Base-by-base conservation (phyloP, 1,284 basidiomycete species). In the Cutaneotrichosporon sp. region DNA sequence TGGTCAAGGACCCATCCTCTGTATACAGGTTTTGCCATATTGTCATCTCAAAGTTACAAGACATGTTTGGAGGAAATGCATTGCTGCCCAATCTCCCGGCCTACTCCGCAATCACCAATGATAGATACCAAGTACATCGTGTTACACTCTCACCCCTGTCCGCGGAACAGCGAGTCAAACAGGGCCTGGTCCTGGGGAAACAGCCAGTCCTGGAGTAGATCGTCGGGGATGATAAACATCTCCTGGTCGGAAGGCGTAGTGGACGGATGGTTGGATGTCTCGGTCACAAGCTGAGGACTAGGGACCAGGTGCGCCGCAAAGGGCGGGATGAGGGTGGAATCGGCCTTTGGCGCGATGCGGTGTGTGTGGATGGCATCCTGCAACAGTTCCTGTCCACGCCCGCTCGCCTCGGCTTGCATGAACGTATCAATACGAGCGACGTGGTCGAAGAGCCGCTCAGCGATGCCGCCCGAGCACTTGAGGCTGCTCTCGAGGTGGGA, bases 371-470 rank as follows among this genome's bases (percentile, higher is more conserved):
- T 56, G 4, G 55, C 55, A 14, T 56, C 55, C 14, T 36, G 55
- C 11, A 56, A 38, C 36, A 56, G 21, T 13, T 56, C 55, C 18
- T 56, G 55, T 5, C 55, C 55, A 11, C 21, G 21, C 2, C 55
- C 55, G 11, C 36, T 56, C 21, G 55, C 55, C 36, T 56, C 36
- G 32, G 36, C 21, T 32, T 65, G 64, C 63, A 69, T 69, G 65
- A 58, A 64, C 6, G 61, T 62, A 58, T 69, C 67, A 57, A 69
- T 69, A 7, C 67, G 59, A 16, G 56, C 60, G 14, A 69, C 65
- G 57, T 69, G 67, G 9, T 64, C 52, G 14, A 63, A 47, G 9
- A 69, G 49, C 10, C 65, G 42, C 26, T 59, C 60, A 49, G 60
- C 59, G n/a, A 61, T 65, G 52, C 52, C 58, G 6, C 51, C 51